These are phyloP conservation scores for Byssoonygena ceratinophila DNA, from an alignment of 2,329 filamentous ascomycete species.

Conservation along the genomic window DNA sequence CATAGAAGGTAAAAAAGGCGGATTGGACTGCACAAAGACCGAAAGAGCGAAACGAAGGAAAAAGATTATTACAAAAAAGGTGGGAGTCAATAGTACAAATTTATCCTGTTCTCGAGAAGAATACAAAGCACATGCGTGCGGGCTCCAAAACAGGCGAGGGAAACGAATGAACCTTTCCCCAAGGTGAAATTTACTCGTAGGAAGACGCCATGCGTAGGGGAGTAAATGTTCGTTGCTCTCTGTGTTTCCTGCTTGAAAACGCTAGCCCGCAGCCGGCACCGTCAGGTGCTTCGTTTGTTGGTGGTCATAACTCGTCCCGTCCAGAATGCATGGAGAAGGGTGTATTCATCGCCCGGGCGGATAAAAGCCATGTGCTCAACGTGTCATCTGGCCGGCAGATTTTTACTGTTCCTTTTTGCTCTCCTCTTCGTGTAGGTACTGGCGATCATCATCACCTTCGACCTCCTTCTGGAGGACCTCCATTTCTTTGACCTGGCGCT, in stretches of 20 bases:
- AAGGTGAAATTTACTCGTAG: neutral
- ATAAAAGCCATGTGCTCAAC: neutral
- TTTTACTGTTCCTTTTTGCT: conserved; percentile 31
- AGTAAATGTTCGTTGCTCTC: neutral
- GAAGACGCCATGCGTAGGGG: neutral
- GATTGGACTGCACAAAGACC: neutral
- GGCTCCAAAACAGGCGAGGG: too few species aligned
- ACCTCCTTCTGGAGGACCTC: conserved; percentile 67
- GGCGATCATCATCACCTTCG: conserved; percentile 45
- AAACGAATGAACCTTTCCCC: too few species aligned
- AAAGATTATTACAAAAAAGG: neutral
- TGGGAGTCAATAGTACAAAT: too few species aligned
- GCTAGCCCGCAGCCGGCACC: neutral
- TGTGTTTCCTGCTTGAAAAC: neutral
- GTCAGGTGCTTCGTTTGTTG: neutral
- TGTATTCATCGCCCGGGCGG: neutral
- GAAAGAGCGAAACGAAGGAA: neutral
- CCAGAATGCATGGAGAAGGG: neutral
- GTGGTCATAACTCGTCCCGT: conserved; percentile 1
- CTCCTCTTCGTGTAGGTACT: conserved; percentile 28
- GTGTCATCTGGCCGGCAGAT: conserved; percentile 15
- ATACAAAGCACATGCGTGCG: too few species aligned
- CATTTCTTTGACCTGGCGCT: conserved; percentile 63
- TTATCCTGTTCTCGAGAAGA: too few species aligned
- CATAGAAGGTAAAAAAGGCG: neutral